These are phyloP conservation scores for Botryosphaeria dothidea DNA, from an alignment of 2,329 filamentous ascomycete species.

Conservation along the genomic window DNA sequence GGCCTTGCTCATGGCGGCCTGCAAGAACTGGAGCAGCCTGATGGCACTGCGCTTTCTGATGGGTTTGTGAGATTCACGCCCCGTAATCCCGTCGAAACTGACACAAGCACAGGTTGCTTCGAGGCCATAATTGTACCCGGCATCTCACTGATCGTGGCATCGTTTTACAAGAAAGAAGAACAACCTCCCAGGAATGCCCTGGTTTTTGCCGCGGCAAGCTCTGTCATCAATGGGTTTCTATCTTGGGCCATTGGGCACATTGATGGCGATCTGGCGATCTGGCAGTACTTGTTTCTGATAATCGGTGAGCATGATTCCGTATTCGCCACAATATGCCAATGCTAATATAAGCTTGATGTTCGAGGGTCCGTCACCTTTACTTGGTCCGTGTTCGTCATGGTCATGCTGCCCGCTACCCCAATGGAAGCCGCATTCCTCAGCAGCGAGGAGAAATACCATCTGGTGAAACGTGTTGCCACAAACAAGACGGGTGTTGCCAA, in stretches of 20 bases:
- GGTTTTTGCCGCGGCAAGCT: slow-evolving; percentile 39
- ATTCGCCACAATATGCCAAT: no score
- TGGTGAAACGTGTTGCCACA: slow-evolving; percentile 10
- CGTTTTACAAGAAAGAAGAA: slow-evolving; percentile 42
- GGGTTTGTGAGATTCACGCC: not conserved
- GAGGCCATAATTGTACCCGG: slow-evolving; percentile 39
- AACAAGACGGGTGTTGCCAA: slow-evolving; percentile 21
- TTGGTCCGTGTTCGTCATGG: slow-evolving; percentile 5
- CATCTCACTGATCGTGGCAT: slow-evolving; percentile 38
- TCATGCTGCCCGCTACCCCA: not conserved
- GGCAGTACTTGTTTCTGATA: slow-evolving; percentile 22
- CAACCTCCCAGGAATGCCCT: slow-evolving; percentile 37
- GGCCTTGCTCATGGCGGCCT: slow-evolving; percentile 27
- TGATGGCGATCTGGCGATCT: slow-evolving; percentile 17
- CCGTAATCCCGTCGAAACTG: not conserved
- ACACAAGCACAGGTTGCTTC: slow-evolving; percentile 23
- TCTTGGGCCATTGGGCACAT: slow-evolving; percentile 30
- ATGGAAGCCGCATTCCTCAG: slow-evolving; percentile 8
- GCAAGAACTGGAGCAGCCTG: slow-evolving; percentile 15
- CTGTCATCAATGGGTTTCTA: slow-evolving; percentile 30
- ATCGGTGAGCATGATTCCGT: not conserved
- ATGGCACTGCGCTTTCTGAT: slow-evolving; percentile 33
- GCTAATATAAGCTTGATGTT: no score
- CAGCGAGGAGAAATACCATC: slow-evolving; percentile 7
- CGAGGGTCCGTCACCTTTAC: slow-evolving; percentile 14